Evolutionary conservation across 345 rosid species (phyloP), one percentile per base, ranked within the genome.

Genomic region (Sonneratia alba): DNA sequence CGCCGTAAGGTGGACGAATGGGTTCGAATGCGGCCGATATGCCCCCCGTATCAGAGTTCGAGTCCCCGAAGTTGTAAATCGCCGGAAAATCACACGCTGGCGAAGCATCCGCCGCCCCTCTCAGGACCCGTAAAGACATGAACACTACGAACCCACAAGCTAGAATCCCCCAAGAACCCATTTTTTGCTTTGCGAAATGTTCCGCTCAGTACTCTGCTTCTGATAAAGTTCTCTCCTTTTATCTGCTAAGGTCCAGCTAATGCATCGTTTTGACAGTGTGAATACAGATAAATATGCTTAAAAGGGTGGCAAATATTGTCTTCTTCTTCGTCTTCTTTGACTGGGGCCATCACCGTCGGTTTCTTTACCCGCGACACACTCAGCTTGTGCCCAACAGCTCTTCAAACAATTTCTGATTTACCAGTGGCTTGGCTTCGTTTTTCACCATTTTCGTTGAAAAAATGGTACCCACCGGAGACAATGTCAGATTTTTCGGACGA

Each of bases 21-120:
- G 77, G 70, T 19, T 70, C 73, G 49, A 75, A 75, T 36, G 77
- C 77, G 24, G 77, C 77, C 34, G 73, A 75, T 57, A 70, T 75
- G 51, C 77, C 77, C 5, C 77, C 77, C 24, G 77, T 75, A 73
- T 75, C 77, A 37, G 77, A 75, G 36, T 75, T 75, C 36, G 77
- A 75, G 73, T 75, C 77, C 14, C 77, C 77, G 67, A 75, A 75
- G 77, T 75, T 75, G 77, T 75, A 75, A 36, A 75, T 21, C 13
- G 77, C 77, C 37, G 77, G 77, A 36, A 75, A 75, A 37, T 24
- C 51, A 51, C 77, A 75, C 42, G 69, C 27, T 45, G 73, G 73
- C 6, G 49, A 75, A 24, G 73, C 69, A 3, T 13, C 77, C 38
- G 32, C 66, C 49, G 42, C 14, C 67, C 24, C 43, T n/a, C 42